phyloP scores from a whole-genome alignment of 1,284 basidiomycete genomes.

The Austroboletus novae-zelandiae region DNA sequence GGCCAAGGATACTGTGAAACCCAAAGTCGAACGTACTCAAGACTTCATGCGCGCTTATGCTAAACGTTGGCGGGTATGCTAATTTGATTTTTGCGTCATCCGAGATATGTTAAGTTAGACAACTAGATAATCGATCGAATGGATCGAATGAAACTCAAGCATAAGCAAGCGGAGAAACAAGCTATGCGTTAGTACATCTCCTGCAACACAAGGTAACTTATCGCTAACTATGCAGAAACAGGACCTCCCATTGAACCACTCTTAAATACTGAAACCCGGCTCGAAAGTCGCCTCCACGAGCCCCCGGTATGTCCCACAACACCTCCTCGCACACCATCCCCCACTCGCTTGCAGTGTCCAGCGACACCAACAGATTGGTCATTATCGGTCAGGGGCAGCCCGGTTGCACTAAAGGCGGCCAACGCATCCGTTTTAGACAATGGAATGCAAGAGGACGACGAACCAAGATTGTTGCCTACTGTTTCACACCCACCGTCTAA shows the following conservation, averaged over 20 bases:
- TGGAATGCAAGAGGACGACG: constrained; percentile 1
- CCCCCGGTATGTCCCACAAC: neutral
- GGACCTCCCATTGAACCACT: neutral
- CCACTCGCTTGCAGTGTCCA: constrained; percentile 8
- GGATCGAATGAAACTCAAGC: constrained; percentile 16
- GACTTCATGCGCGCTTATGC: constrained; percentile 16
- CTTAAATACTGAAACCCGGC: neutral
- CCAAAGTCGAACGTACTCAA: constrained; percentile 7
- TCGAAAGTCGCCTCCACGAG: neutral
- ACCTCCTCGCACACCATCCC: constrained; percentile 6
- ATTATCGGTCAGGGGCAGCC: constrained; percentile 20
- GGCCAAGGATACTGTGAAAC: neutral
- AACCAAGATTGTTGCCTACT: constrained; percentile 1
- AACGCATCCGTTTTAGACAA: neutral
- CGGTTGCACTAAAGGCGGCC: constrained; percentile 2
- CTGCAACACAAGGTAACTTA: neutral
- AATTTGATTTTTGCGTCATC: neutral
- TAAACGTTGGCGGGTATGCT: constrained; percentile 30
- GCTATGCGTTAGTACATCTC: constrained; percentile 11
- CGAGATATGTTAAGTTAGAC: constrained; percentile 1
- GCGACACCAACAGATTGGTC: constrained; percentile 32
- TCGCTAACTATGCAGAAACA: constrained; percentile 4
- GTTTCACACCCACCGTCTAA: constrained; percentile 2
- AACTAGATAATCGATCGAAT: constrained; percentile 8
- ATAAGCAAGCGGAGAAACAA: constrained; percentile 7